Conservation (phyloP, 2,329 filamentous ascomycete genomes). For the Dothistroma septosporum region DNA sequence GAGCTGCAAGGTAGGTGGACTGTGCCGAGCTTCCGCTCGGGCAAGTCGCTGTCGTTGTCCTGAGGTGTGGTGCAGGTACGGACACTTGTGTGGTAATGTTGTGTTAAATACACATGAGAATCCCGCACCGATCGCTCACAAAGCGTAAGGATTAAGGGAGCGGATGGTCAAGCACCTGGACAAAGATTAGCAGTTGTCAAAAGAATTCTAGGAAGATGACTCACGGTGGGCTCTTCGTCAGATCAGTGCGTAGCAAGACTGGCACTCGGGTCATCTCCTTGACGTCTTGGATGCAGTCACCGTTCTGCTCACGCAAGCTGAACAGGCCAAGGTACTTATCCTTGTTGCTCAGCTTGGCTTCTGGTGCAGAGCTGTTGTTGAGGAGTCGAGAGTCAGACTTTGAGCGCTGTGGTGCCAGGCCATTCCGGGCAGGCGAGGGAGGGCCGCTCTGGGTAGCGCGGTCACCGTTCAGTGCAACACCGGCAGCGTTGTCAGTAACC, state of each 20-base stretch:
- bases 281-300: conserved; percentile 96
- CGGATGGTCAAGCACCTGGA: conserved; percentile 75
- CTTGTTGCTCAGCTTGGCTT: conserved; percentile 81
- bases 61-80: conserved; percentile 17
- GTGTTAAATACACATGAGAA: neutral
- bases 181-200: conserved; percentile 36
- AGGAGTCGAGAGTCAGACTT: conserved; percentile 92
- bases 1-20: conserved; percentile 7
- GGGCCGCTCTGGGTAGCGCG: conserved; percentile 94
- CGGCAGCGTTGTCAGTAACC: conserved; percentile 83
- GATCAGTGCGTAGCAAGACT: conserved; percentile 96
- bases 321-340: conserved; percentile 94
- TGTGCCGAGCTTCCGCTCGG: conserved; percentile 14
- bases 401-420: conserved; percentile 73
- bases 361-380: conserved; percentile 63
- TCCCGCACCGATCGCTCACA: conserved; percentile 32
- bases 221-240: conserved; percentile 98
- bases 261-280: conserved; percentile 96
- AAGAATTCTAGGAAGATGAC: conserved; percentile 44
- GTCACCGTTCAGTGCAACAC: conserved; percentile 75
- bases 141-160: conserved; percentile 73
- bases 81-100: conserved; percentile 9
- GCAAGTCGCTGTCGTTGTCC: conserved; percentile 13
- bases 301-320: conserved; percentile 82
- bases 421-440: conserved; percentile 77